Base-by-base conservation (phyloP, 2,329 filamentous ascomycete genomes). In the Trichoderma sp. region DNA sequence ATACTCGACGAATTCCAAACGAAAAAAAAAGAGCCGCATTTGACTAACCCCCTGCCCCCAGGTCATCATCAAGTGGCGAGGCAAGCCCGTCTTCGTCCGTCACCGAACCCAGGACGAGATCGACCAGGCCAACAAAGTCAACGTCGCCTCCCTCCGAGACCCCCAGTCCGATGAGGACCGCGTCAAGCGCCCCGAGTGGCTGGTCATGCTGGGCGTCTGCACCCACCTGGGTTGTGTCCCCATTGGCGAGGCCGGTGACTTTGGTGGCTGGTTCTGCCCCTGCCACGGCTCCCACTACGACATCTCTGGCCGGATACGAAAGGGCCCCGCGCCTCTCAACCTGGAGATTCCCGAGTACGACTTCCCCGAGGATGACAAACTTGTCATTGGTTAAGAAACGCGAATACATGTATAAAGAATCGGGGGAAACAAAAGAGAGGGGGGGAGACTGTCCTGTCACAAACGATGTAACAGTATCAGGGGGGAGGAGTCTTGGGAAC, bases 201-300 rank as follows among this genome's bases (percentile, higher is more conserved):
- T 99, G 78, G 89, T 99, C 85, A 99, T 99, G 96, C 83, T 99
- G 87, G 95, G 94, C 86, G 95, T 99, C 85, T 99, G 96, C 92
- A 99, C 96, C 81, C 96, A 99, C 86, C 88, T 99, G 82, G 96
- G 96, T 86, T 99, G 96, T 90, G 96, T 99, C 78, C 96, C 96
- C 82, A 99, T 99, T 80, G 96, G 97, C 81, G 96, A 99, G 88
- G 94, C 96, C 76, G 96, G 96, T 83, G 97, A 99, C 85, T 99
- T 88, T 81, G 96, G 96, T 83, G 96, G 96, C 82, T 99, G 96
- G 96, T 99, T 99, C 92, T 99, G 96, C 89, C 96, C 96, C 76
- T 99, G 96, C 93, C 96, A 99, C 90, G 96, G 96, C 84, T 98
- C 95, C 78, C 96, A 99, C 89, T 99, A 99, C 90, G 96, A 99